Conservation (phyloP, 495 filamentous ascomycete species). For the Penicillium bovifimosum region DNA sequence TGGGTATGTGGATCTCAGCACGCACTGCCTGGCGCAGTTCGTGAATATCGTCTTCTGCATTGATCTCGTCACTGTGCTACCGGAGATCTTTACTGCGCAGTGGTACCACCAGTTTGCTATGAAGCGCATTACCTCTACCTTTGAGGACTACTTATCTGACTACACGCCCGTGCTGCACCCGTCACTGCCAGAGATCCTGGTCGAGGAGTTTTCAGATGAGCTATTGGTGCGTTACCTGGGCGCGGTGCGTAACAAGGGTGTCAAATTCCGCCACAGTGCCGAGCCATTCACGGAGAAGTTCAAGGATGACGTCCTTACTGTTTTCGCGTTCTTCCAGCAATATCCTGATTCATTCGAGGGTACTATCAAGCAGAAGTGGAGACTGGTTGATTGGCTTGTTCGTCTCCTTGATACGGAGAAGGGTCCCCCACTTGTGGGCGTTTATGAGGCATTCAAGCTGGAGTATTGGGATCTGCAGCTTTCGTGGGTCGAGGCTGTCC, state of each 20-base stretch:
- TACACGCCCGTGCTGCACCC: slow-evolving; percentile 75
- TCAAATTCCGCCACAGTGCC: slow-evolving; percentile 70
- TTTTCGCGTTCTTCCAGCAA: slow-evolving; percentile 64
- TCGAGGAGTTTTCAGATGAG: slow-evolving; percentile 88
- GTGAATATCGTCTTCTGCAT: slow-evolving; percentile 76
- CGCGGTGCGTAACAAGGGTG: slow-evolving; percentile 79
- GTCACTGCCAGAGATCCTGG: slow-evolving; percentile 77
- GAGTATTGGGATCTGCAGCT: slow-evolving; percentile 93
- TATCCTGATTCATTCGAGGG: slow-evolving; percentile 61
- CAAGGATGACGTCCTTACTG: slow-evolving; percentile 79
- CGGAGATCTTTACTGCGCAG: slow-evolving; percentile 81
- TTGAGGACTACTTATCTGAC: slow-evolving; percentile 89
- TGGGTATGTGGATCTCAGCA: slow-evolving; percentile 89
- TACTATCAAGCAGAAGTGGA: slow-evolving; percentile 83
- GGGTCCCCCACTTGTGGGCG: slow-evolving; percentile 56
- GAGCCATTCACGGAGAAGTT: slow-evolving; percentile 86
- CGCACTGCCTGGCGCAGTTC: slow-evolving; percentile 82
- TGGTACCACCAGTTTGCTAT: slow-evolving; percentile 84
- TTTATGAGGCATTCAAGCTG: slow-evolving; percentile 77
- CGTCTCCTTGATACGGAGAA: slow-evolving; percentile 73
- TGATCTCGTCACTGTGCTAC: slow-evolving; percentile 75
- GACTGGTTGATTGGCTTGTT: slow-evolving; percentile 75
- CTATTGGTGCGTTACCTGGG: slow-evolving; percentile 83
- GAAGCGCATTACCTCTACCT: slow-evolving; percentile 83
- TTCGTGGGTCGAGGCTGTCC: slow-evolving; percentile 91